Conservation (phyloP, 495 filamentous ascomycete genomes). For the Daldinia decipiens region DNA sequence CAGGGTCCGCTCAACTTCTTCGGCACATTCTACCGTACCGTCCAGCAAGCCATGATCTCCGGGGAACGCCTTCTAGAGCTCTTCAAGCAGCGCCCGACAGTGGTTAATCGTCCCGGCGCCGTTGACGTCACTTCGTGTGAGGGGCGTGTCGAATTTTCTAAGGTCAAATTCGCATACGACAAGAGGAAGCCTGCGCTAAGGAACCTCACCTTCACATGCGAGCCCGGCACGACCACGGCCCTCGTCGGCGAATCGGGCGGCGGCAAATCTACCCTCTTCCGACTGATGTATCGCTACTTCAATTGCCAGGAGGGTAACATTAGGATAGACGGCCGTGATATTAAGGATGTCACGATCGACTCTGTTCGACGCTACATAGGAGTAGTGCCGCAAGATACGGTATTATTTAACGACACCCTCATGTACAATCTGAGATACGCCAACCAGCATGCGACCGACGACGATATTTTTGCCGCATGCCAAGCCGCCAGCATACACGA, state of each 20-base stretch:
- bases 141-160: slow-evolving; percentile 84
- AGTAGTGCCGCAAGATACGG: slow-evolving; percentile 95
- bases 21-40: slow-evolving; percentile 95
- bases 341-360: slow-evolving; percentile 88
- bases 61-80: slow-evolving; percentile 93
- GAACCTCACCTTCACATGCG: slow-evolving; percentile 81
- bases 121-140: slow-evolving; percentile 69
- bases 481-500: slow-evolving; percentile 94
- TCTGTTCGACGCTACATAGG: slow-evolving; percentile 91
- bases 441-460: slow-evolving; percentile 83
- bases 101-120: slow-evolving; percentile 70
- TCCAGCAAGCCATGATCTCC: slow-evolving; percentile 96
- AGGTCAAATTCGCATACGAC: slow-evolving; percentile 93
- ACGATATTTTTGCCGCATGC: slow-evolving; percentile 89
- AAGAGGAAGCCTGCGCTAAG: slow-evolving; percentile 84
- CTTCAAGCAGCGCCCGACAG: slow-evolving; percentile 89
- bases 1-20: slow-evolving; percentile 97
- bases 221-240: slow-evolving; percentile 91
- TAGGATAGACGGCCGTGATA: slow-evolving; percentile 82
- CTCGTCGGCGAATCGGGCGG: slow-evolving; percentile 96
- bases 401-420: slow-evolving; percentile 94
- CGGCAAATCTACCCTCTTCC: slow-evolving; percentile 97
- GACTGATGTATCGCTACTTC: slow-evolving; percentile 95
- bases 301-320: slow-evolving; percentile 82
- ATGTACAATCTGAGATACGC: slow-evolving; percentile 98